Evolutionary conservation across 2,329 filamentous ascomycete species (phyloP).

Genomic region (Microcyclosporella mali): DNA sequence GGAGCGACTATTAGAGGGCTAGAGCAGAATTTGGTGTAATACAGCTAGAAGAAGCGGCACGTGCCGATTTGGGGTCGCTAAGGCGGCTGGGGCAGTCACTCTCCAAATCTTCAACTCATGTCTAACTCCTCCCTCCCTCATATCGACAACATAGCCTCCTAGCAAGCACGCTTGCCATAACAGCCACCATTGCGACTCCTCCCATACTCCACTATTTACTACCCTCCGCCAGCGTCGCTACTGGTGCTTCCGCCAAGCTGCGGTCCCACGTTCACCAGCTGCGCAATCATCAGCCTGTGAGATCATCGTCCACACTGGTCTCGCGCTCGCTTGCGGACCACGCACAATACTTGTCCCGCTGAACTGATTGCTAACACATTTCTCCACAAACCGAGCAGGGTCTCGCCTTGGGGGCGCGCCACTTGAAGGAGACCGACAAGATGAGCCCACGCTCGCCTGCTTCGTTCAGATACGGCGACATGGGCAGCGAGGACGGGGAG

Average conservation of each 20-base stretch:
- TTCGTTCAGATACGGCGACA: slow-evolving; percentile 83
- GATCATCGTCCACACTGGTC: slow-evolving; percentile 26
- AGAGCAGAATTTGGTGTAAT: too few relatives aligned
- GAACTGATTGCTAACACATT: slow-evolving; percentile 24
- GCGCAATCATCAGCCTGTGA: slow-evolving; percentile 25
- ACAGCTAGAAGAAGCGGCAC: too few relatives aligned
- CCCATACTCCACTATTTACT: not conserved
- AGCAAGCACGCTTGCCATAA: not conserved
- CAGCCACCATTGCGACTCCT: not conserved
- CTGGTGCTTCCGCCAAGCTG: slow-evolving; percentile 5
- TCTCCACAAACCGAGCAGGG: slow-evolving; percentile 20
- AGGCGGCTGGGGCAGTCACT: too few relatives aligned
- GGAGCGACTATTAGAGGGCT: too few relatives aligned
- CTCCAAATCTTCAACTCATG: too few relatives aligned
- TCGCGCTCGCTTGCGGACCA: slow-evolving; percentile 13
- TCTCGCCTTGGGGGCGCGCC: slow-evolving; percentile 13
- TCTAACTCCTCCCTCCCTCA: too few relatives aligned
- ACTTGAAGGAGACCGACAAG: slow-evolving; percentile 14
- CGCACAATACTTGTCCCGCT: slow-evolving; percentile 8
- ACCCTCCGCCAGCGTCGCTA: slow-evolving; percentile 9
- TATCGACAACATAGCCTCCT: too few relatives aligned
- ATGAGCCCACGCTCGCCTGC: slow-evolving; percentile 54
- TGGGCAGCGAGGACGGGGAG: slow-evolving; percentile 59
- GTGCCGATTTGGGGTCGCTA: too few relatives aligned
- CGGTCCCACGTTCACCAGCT: not conserved